Evolutionary conservation across 177 flowering plant genomes (phyloP), one percentile per base, ranked within the genome.

Genomic region (Tripterygium wilfordii): DNA sequence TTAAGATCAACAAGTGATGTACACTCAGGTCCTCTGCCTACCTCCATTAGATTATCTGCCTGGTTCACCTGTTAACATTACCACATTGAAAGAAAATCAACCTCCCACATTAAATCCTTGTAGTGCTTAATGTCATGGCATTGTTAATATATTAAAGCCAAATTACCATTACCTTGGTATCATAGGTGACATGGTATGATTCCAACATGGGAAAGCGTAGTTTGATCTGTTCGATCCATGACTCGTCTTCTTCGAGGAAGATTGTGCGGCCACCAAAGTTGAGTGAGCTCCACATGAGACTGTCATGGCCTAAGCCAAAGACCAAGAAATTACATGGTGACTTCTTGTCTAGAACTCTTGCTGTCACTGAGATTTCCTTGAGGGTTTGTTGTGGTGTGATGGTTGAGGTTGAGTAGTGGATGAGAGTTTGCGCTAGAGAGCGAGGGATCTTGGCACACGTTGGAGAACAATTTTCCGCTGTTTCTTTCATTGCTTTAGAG

Each of bases 291-390:
- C 89, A 82, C 83, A 82, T 79, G 20, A 79, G 66, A 53, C 83
- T 74, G 63, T 82, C 85, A 31, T 77, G 85, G 48, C 89, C 85
- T 2, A 82, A 68, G 24, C 89, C 85, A 46, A 82, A 82, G 1
- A 79, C 74, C 0, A 82, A 51, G 61, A 82, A 82, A 68, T 82
- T 79, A 69, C 83, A 77, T 0, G 89, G 89, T 0, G 89, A 72
- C 35, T 64, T 72, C 30, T 59, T 63, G 1, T 63, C 70, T 3
- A 82, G 58, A 10, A 82, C 57, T 18, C 49, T 51, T 5, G 72
- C 48, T 0, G 79, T 54, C 9, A 79, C 82, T 15, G 73, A 64
- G 27, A 82, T 72, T 48, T 82, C 89, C 8, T 60, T 58, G 43
- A 65, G 67, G 13, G 89, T 74, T 45, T 82, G 89, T 26, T 82